Evolutionary conservation across 2,329 filamentous ascomycete species (phyloP).

Genomic region (Herpotrichia juniperi): DNA sequence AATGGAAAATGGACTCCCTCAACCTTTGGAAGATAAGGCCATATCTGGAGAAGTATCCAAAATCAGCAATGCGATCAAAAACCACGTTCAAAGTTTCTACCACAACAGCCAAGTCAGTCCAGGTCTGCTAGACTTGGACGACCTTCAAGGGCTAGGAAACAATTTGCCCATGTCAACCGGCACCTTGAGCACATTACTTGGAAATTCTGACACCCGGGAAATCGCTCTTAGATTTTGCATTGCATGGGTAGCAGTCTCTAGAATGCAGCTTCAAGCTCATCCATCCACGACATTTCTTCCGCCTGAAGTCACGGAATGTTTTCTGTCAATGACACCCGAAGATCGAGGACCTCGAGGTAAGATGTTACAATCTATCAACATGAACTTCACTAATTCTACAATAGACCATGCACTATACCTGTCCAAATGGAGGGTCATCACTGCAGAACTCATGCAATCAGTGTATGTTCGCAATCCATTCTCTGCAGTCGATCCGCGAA

Average conservation of each 20-base stretch:
- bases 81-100: slow-evolving; percentile 46
- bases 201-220: slow-evolving; percentile 30
- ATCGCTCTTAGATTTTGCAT: slow-evolving; percentile 38
- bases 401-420: slow-evolving; percentile 25
- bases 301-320: slow-evolving; percentile 26
- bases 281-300: slow-evolving; percentile 33
- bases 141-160: slow-evolving; percentile 27
- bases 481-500: slow-evolving; percentile 28
- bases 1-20: slow-evolving; percentile 26
- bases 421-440: slow-evolving; percentile 39
- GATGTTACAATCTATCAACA: background rate
- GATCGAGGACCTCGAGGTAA: slow-evolving; percentile 22
- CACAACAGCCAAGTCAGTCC: slow-evolving; percentile 25
- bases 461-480: slow-evolving; percentile 33
- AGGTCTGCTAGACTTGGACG: slow-evolving; percentile 27
- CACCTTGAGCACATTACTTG: slow-evolving; percentile 33
- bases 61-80: slow-evolving; percentile 41
- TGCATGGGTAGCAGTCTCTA: slow-evolving; percentile 35
- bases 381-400: slow-evolving; percentile 4
- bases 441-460: slow-evolving; percentile 34
- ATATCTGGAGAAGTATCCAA: slow-evolving; percentile 39
- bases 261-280: slow-evolving; percentile 21
- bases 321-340: slow-evolving; percentile 21
- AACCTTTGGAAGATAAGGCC: slow-evolving; percentile 41
- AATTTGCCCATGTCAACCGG: slow-evolving; percentile 28